These are phyloP conservation scores for Melaleuca alternifolia DNA, from an alignment of 345 rosid species.

Conservation along the genomic window DNA sequence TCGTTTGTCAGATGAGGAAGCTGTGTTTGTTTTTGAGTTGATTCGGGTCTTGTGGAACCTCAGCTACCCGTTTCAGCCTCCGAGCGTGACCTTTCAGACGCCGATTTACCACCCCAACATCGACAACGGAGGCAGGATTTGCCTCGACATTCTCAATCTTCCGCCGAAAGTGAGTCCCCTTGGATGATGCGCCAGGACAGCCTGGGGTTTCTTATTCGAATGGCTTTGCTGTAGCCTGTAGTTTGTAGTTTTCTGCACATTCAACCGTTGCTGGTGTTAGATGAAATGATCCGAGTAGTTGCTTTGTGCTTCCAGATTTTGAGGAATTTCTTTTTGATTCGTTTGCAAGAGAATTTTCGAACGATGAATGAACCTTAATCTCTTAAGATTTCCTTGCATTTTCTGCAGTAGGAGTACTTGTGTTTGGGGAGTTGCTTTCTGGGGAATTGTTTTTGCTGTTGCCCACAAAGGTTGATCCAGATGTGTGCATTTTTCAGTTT, in stretches of 20 bases:
- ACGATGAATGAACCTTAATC: background rate
- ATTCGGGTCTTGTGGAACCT: background rate
- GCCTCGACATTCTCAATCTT: conserved; percentile 86
- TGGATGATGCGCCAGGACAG: background rate
- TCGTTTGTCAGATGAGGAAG: background rate
- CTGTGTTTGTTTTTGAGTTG: background rate
- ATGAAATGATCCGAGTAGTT: background rate
- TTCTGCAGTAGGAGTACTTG: accelerated
- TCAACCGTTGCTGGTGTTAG: background rate
- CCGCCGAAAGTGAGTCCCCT: conserved; percentile 58
- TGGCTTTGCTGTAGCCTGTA: background rate
- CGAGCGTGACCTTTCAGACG: conserved; percentile 54
- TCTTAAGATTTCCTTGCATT: background rate
- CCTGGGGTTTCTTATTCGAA: background rate
- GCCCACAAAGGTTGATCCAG: background rate
- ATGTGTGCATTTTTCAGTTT: background rate
- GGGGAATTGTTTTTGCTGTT: background rate
- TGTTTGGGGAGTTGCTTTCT: background rate
- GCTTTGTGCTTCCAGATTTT: background rate
- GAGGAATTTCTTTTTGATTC: background rate
- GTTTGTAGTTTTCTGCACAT: background rate
- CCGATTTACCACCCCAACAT: conserved; percentile 83
- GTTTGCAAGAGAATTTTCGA: background rate
- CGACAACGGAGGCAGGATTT: conserved; percentile 76
- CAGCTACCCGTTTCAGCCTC: conserved; percentile 94